These are phyloP conservation scores for Candida yuanshanica DNA, from an alignment of 805 yeast genomes.

Conservation along the genomic window DNA sequence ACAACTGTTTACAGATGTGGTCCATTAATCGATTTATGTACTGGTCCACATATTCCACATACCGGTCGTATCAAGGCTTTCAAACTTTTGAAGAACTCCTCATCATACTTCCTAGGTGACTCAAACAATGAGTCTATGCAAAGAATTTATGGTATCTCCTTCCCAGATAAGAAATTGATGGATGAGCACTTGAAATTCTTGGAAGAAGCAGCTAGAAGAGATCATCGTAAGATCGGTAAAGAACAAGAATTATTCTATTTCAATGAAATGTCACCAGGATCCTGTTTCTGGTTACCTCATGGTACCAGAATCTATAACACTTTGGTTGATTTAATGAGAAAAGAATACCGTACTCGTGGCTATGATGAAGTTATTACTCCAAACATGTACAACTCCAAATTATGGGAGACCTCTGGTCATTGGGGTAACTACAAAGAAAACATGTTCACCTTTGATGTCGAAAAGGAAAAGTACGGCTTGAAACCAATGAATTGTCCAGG, in stretches of 20 bases:
- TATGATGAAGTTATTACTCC: constrained; percentile 99
- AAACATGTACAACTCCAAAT: constrained; percentile 94
- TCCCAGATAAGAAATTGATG: constrained; percentile 97
- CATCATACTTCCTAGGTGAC: constrained; percentile 95
- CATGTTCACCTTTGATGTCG: constrained; percentile 95
- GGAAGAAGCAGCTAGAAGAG: constrained; percentile 94
- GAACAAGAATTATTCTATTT: constrained; percentile 95
- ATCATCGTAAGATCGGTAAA: constrained; percentile 92
- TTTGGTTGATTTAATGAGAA: constrained; percentile 70
- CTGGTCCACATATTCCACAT: constrained; percentile 97
- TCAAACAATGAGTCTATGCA: constrained; percentile 89
- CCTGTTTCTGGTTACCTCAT: constrained; percentile 98
- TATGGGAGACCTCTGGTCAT: constrained; percentile 99
- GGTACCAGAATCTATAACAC: constrained; percentile 96
- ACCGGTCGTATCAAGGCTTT: constrained; percentile 94
- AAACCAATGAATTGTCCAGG: constrained; percentile 94
- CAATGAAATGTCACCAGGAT: constrained; percentile 96
- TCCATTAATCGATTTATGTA: constrained; percentile 91
- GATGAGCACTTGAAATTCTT: constrained; percentile 90
- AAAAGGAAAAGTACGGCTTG: constrained; percentile 90
- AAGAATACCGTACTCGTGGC: constrained; percentile 88
- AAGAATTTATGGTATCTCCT: constrained; percentile 95
- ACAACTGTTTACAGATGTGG: constrained; percentile 98
- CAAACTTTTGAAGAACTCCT: constrained; percentile 90
- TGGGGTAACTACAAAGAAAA: constrained; percentile 97